Evolutionary conservation across 495 filamentous ascomycete species (phyloP), one percentile per base, ranked within the genome.

Genomic region (Evansstolkia leycettana): DNA sequence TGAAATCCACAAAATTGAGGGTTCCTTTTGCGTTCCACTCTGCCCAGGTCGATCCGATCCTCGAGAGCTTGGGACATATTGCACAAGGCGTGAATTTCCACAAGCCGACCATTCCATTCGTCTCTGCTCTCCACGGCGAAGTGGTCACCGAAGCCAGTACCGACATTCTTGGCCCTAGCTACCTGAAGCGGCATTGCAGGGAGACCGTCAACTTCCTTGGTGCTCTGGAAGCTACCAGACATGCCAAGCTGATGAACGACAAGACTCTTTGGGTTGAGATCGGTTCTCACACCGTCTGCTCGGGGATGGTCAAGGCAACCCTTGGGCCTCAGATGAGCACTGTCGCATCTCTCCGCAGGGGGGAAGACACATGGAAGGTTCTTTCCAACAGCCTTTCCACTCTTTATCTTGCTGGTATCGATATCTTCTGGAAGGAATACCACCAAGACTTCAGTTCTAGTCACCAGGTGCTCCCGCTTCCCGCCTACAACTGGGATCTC

Each of bases 11-110:
- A 0, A 75, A 73, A 40, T 66, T 90, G 3, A 72, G 75, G 24
- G 73, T 87, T 10, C 79, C 80, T 19, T 88, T 76, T 37, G 84
- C 84, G 10, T 90, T 86, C 67, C 84, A 92, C 53, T 82, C 84
- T 3, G 64, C 73, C 0, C 84, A 89, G 45, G 74, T 89, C 16
- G 79, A 88, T n/a, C 67, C 78, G 15, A 81, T 90, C 14, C 55
- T 87, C 5, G 69, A 77, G 5, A 64, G 69, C 0, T 82, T 87
- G 28, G 74, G 80, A 39, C 52, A 58, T 2, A 47, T 76, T 25
- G 77, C 77, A 2, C 55, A 52, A 24, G 58, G 66, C 2, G 65
- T 88, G 13, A 62, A 42, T 13, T 87, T 82, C 57, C 54, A 71
- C 14, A 41, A 62, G 9, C 76, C 78, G 5, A 57, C 55, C n/a